A percentile compares a stretch with the other conserved stretches of the same genome.
phyloP scores from a whole-genome alignment of 164 flowering plant genomes.

The Buxus sempervirens region DNA sequence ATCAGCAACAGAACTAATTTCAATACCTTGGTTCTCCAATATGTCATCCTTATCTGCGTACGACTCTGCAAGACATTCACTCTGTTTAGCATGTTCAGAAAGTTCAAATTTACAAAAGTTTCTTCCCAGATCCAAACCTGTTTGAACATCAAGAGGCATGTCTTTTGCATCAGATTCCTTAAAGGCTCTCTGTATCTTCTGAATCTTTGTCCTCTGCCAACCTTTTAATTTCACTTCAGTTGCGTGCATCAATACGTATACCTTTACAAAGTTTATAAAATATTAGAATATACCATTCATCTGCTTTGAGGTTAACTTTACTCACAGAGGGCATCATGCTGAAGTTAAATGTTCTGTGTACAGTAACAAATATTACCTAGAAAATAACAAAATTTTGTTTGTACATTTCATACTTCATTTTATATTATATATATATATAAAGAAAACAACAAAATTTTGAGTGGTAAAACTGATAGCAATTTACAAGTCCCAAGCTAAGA shows the following conservation, averaged over 20 bases:
- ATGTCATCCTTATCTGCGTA: conserved; percentile 28
- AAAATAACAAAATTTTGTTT: not conserved
- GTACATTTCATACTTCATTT: no score
- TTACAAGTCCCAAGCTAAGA: no score
- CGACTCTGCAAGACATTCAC: conserved; percentile 23
- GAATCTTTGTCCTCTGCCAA: conserved; percentile 29
- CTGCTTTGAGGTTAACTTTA: not conserved
- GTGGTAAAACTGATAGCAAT: not conserved
- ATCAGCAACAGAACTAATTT: conserved; percentile 22
- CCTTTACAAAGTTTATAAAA: conserved; percentile 34
- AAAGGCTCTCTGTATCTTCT: conserved; percentile 28
- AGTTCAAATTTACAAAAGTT: conserved; percentile 32
- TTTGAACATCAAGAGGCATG: conserved; percentile 19
- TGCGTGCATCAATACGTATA: conserved; percentile 78
- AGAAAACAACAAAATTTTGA: not conserved
- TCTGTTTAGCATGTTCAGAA: conserved; percentile 21
- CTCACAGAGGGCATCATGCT: not conserved
- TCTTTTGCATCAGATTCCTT: conserved; percentile 32
- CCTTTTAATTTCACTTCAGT: conserved; percentile 50
- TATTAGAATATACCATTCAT: conserved; percentile 3
- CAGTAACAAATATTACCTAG: no score
- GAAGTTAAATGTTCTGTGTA: not conserved
- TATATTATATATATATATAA: no score
- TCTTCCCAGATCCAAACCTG: conserved; percentile 23
- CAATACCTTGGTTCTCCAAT: conserved; percentile 36